These are phyloP conservation scores for Tubosaeta sp. DNA, from an alignment of 768 basidiomycete species.

Conservation along the genomic window DNA sequence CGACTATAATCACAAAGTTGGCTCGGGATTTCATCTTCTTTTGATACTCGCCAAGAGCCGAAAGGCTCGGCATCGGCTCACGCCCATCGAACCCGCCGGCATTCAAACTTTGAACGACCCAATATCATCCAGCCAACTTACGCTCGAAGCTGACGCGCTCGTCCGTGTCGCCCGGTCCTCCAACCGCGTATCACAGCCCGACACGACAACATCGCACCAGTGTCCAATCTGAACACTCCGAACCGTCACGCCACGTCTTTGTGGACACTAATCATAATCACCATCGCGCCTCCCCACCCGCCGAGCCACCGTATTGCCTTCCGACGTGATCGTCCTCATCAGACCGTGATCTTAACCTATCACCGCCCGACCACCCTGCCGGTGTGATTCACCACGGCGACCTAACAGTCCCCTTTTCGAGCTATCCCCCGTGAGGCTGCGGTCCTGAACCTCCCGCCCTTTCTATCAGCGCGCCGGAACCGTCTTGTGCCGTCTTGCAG, in stretches of 20 bases:
- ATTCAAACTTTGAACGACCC: not conserved
- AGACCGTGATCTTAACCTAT: not conserved
- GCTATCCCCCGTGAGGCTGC: not conserved
- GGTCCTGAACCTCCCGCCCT: not conserved
- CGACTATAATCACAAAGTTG: not conserved
- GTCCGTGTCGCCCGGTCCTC: not conserved
- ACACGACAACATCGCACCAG: not conserved
- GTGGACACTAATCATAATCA: not conserved
- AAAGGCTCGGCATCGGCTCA: too few species aligned
- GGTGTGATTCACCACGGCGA: not conserved
- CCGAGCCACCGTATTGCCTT: constrained; percentile 4
- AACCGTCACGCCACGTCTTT: not conserved
- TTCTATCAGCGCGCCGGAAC: not conserved
- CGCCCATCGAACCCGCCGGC: not conserved
- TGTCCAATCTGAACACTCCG: not conserved
- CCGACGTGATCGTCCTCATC: constrained; percentile 6
- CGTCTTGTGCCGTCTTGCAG: not conserved
- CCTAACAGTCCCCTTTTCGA: not conserved
- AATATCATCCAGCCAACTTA: not conserved
- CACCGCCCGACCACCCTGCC: not conserved
- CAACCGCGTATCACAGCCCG: not conserved
- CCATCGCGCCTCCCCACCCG: not conserved
- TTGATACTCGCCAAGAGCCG: not conserved
- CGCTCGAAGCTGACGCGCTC: not conserved
- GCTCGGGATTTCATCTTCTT: not conserved